Evolutionary conservation across 331 rosid species (phyloP).

Genomic region (Malus hybrid): DNA sequence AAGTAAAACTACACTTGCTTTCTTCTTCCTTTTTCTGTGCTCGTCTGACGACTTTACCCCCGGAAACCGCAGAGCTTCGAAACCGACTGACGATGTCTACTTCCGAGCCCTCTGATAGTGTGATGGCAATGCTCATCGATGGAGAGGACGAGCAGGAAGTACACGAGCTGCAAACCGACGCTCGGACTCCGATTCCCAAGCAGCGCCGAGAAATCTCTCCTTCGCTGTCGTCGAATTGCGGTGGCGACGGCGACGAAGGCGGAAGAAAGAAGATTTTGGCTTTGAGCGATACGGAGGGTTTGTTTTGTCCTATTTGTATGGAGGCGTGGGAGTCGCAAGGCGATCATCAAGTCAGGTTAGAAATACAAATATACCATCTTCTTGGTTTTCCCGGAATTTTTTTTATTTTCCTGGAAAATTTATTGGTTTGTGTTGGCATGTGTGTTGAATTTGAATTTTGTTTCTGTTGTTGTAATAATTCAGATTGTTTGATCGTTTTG

Average conservation of each 20-base stretch:
- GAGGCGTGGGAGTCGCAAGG: neutral
- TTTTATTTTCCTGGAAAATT: neutral
- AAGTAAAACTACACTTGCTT: neutral
- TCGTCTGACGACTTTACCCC: neutral
- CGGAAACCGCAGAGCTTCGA: neutral
- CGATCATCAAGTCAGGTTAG: constrained; percentile 2
- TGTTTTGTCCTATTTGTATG: constrained; percentile 3
- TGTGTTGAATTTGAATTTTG: neutral
- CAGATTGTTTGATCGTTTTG: neutral
- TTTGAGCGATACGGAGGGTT: neutral
- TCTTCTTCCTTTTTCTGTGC: neutral
- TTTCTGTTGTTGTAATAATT: neutral
- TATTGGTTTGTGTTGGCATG: neutral
- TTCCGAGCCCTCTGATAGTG: neutral
- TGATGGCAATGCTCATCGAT: neutral
- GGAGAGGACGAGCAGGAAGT: neutral
- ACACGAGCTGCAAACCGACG: neutral
- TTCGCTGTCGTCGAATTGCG: neutral
- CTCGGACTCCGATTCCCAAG: neutral
- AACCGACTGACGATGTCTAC: neutral
- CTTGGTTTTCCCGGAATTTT: neutral
- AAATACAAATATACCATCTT: neutral
- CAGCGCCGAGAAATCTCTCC: neutral
- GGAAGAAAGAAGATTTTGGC: neutral
- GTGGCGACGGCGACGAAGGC: neutral